These are phyloP conservation scores for Acorus gramineus DNA, from an alignment of 106 monocot genomes.

Conservation along the genomic window DNA sequence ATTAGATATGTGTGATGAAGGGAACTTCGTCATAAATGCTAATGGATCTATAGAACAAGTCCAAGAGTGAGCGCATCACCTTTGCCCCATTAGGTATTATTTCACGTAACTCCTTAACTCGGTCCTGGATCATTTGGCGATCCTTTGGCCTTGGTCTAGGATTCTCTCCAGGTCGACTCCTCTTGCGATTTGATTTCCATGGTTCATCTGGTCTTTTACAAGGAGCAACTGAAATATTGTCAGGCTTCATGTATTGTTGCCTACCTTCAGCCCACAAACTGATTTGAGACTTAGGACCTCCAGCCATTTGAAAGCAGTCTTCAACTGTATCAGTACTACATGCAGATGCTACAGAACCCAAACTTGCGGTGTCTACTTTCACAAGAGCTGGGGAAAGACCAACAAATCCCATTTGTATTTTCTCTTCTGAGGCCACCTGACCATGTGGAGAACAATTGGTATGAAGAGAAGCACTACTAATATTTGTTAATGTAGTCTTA, in stretches of 20 bases:
- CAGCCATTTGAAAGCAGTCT: conserved; percentile 24
- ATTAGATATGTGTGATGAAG: no score
- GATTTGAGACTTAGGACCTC: conserved; percentile 47
- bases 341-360: conserved; percentile 19
- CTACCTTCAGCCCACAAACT: conserved; percentile 58
- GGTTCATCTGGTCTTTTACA: no score
- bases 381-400: conserved; percentile 11
- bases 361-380: conserved; percentile 18
- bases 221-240: conserved; percentile 24
- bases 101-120: conserved; percentile 86
- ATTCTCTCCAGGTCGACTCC: conserved; percentile 63
- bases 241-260: conserved; percentile 22
- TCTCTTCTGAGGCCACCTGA: conserved; percentile 8
- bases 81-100: conserved; percentile 91
- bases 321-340: conserved; percentile 28
- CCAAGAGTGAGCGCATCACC: conserved; percentile 18
- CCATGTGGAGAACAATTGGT: conserved; percentile 5
- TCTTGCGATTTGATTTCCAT: conserved; percentile 52
- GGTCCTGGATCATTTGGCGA: conserved; percentile 87
- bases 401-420: conserved; percentile 7
- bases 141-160: conserved; percentile 84
- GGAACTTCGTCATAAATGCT: no score
- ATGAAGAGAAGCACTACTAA: conserved; percentile 12
- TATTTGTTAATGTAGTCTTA: conserved; percentile 33
- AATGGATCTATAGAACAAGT: neutral